Conservation (phyloP, 2,329 filamentous ascomycete species). For the Hymenoscyphus infarciens region DNA sequence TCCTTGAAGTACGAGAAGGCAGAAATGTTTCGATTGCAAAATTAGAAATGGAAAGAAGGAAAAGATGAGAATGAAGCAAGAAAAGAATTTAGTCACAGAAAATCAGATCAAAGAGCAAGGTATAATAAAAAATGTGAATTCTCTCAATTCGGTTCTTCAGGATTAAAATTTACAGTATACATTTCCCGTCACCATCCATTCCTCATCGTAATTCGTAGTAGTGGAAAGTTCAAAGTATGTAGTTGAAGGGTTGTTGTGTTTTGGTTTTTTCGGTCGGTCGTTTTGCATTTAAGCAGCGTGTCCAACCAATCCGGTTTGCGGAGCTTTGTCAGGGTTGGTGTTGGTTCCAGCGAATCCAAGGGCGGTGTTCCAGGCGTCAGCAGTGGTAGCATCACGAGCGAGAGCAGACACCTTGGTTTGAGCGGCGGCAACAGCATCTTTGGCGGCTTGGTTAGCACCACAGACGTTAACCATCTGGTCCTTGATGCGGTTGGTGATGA, state of each 20-base stretch:
- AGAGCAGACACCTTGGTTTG: constrained; percentile 49
- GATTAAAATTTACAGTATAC: constrained; percentile 1
- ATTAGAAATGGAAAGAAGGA: too few relatives aligned
- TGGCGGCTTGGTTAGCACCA: constrained; percentile 57
- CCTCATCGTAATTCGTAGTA: background rate
- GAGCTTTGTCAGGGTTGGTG: constrained; percentile 34
- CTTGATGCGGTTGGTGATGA: constrained; percentile 70
- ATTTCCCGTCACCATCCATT: background rate
- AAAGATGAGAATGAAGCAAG: background rate
- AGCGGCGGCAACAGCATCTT: constrained; percentile 49
- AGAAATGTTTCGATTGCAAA: too few relatives aligned
- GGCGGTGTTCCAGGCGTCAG: constrained; percentile 41
- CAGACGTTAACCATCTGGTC: constrained; percentile 67
- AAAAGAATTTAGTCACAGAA: background rate
- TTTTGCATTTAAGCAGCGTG: constrained; percentile 24
- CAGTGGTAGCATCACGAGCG: constrained; percentile 46
- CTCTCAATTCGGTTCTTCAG: background rate
- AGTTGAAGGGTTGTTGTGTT: background rate
- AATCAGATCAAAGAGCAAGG: background rate
- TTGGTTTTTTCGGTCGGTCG: background rate
- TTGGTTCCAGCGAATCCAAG: constrained; percentile 37
- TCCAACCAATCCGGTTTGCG: constrained; percentile 31
- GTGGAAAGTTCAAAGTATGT: background rate
- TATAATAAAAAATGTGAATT: background rate
- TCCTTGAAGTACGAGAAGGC: too few relatives aligned